phyloP scores from a whole-genome alignment of 257 asterid species.

The Coffea canephora region DNA sequence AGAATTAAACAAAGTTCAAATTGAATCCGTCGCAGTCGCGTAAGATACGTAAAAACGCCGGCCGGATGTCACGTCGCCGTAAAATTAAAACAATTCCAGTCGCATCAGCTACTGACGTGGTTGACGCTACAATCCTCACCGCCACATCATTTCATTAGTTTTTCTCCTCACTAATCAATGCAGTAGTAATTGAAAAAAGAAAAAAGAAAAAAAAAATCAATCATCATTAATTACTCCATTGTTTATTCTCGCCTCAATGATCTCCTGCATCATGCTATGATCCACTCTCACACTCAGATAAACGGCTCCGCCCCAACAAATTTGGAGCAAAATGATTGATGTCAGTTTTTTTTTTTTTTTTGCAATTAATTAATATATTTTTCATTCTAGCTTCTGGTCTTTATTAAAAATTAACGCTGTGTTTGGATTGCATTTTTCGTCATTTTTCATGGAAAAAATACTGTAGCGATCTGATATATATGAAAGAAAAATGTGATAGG shows the following conservation, averaged over 20 bases:
- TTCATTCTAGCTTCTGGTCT: too few relatives aligned
- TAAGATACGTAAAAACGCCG: constrained; percentile 40
- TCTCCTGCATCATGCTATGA: too few relatives aligned
- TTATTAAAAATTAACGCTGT: too few relatives aligned
- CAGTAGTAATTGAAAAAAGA: too few relatives aligned
- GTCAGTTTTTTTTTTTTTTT: too few relatives aligned
- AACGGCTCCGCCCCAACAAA: not conserved
- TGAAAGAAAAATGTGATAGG: too few relatives aligned
- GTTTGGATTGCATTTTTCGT: too few relatives aligned
- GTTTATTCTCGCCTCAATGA: not conserved
- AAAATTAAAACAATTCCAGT: constrained; percentile 32
- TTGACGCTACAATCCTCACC: constrained; percentile 17
- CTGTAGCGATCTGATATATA: too few relatives aligned
- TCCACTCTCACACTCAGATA: too few relatives aligned
- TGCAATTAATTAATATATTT: too few relatives aligned
- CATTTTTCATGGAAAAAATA: too few relatives aligned
- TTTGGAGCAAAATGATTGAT: not conserved
- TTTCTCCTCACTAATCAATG: not conserved
- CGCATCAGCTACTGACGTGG: constrained; percentile 46
- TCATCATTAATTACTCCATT: not conserved
- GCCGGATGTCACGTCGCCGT: constrained; percentile 48
- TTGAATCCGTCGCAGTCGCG: constrained; percentile 31
- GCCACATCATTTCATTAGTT: not conserved
- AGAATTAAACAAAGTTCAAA: not conserved
- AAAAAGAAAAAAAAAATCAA: not conserved